Evolutionary conservation across 495 filamentous ascomycete genomes (phyloP), one percentile per base, ranked within the genome.

Genomic region (Aspergillus leporis): DNA sequence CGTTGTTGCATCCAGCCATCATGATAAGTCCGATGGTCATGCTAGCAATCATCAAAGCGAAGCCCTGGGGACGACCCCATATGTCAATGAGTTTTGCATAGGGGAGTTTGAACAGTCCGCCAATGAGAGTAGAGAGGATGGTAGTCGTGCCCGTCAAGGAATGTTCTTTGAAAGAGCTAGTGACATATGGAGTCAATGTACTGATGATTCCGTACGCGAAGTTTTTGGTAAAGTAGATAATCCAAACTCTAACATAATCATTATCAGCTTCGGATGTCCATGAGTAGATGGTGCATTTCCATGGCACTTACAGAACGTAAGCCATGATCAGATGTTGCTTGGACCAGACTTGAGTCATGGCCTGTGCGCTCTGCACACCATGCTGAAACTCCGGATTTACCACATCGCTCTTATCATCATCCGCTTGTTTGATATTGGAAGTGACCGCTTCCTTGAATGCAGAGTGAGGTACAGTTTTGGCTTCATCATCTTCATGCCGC

Each of bases 11-110:
- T 0, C 59, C 65, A 16, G 79, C 80, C 74, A 83, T 81, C 68
- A 82, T 70, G 45, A 83, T 74, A 23, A 82, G 55, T 1, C 78
- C 80, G 23, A 80, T 32, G 1, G 72, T 73, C 25, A 68, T 61
- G 51, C 73, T 62, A 23, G 62, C 50, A 6, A 79, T 57, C 65
- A 72, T 70, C 47, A 82, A 34, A 9, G 67, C 78, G 58, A 86
- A 87, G 38, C 74, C 74, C 32, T 80, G 63, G 65, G 82, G 60
- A 62, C 83, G 66, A 38, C 87, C 87, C 78, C 81, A 90, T 21
- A 87, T 72, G 63, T 89, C 85, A 52, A 89, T 74, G 23, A 90
- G 70, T 68, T 90, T 90, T 43, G 85, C 86, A 36, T 89, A 74
- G 4, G 87, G 80, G 47, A 89, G 73, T 60, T 87, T 84, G 55